Conservation (phyloP, 2,329 filamentous ascomycete species). For the Sclerotinia subarctica region DNA sequence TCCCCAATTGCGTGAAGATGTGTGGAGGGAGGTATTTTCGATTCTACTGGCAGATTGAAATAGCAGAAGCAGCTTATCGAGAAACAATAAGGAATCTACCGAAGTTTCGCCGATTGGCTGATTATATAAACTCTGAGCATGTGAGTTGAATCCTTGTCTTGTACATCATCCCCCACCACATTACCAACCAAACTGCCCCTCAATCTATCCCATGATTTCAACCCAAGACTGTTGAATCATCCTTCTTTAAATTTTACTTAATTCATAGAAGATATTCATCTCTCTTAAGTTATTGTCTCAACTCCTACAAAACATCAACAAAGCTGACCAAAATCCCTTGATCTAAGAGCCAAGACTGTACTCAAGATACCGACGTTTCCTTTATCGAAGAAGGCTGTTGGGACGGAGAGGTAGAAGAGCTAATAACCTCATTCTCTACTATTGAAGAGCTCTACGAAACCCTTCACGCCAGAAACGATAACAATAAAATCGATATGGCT, state of each 20-base stretch:
- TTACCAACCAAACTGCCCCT: constrained; percentile 5
- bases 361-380: constrained; percentile 12
- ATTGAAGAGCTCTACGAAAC: constrained; percentile 1
- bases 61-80: constrained; percentile 4
- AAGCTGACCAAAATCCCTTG: constrained; percentile 12
- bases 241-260: neutral
- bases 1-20: neutral
- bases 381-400: constrained; percentile 18
- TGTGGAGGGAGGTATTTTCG: neutral
- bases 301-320: neutral
- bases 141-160: constrained; percentile 18
- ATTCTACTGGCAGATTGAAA: neutral
- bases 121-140: neutral
- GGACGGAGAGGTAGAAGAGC: constrained; percentile 15
- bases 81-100: neutral
- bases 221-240: constrained; percentile 9
- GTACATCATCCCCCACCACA: neutral
- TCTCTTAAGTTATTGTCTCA: neutral
- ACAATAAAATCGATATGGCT: constrained; percentile 29
- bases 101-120: constrained; percentile 13
- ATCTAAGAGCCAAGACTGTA: constrained; percentile 4
- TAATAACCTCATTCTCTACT: constrained; percentile 1
- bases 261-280: neutral
- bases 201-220: neutral
- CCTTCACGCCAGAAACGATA: neutral